Evolutionary conservation across 805 yeast species (phyloP), one percentile per base, ranked within the genome.

Genomic region (Barnettozyma salicaria): DNA sequence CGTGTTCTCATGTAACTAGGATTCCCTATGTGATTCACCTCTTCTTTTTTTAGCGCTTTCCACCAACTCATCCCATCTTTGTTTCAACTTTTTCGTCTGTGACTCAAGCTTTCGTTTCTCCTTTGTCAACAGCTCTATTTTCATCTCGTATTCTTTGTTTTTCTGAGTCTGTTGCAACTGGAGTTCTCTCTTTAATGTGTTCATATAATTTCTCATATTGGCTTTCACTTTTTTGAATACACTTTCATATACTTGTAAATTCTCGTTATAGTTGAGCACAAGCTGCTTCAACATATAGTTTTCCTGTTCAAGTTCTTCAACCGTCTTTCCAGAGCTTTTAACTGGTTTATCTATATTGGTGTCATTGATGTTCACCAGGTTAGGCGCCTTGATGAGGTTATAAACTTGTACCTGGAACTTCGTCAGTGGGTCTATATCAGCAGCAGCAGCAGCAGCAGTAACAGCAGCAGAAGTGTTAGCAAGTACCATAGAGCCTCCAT

Each of bases 51-150:
- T 64, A 2, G 86, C 86, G 45, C 76, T 74, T 50, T 78, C 80
- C 16, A 78, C 80, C 20, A 80, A 56, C 17, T 70, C 74, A 47
- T 79, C 76, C 87, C 87, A 80, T 25, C 84, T 57, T 41, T 73
- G 73, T 42, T 73, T 75, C 36, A 78, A 55, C 39, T 71, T 69
- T 3, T 64, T 62, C 5, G 66, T 68, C 46, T 79, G 78, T 31
- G 63, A 63, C 34, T 71, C 72, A 38, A 77, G 56, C 32, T 70
- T 69, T 31, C 56, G 60, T 42, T 66, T 68, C 31, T 68, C 74
- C 34, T 59, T 60, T 22, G 50, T 39, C 12, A 67, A 37, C 8
- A 50, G 44, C 17, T 66, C 70, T n/a, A 67, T 38, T 36, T 58
- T 63, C 6, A 40, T 25, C 16, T 66, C 69, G 35, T 54, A 59